A percentile compares a stretch with the other conserved stretches of the same genome.
Conservation (phyloP, 2,329 filamentous ascomycete species). For the Dryadomyces quercus-mongolicae region DNA sequence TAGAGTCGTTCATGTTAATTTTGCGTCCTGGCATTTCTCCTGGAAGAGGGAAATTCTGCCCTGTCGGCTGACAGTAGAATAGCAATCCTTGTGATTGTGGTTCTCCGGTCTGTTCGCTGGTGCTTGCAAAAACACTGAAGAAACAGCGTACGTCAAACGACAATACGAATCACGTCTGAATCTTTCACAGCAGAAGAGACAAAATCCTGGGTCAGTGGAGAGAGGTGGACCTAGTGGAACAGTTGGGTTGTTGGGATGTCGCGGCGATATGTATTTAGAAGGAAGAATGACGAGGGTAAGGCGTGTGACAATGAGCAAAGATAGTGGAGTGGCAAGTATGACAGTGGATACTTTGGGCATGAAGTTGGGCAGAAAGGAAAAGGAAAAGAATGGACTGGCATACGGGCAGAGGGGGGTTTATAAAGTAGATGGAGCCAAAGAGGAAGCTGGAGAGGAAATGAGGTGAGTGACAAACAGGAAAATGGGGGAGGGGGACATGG, state of each 20-base stretch:
- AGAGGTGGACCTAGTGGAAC: background rate
- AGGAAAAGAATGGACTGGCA: constrained; percentile 7
- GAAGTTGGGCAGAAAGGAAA: constrained; percentile 18
- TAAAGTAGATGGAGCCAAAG: constrained; percentile 5
- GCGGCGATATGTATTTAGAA: background rate
- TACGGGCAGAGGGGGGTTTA: constrained; percentile 15
- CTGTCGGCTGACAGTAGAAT: constrained; percentile 1
- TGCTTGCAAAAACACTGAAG: background rate
- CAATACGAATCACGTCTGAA: constrained; percentile 3
- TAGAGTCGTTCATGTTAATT: constrained; percentile 46
- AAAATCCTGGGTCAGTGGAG: background rate
- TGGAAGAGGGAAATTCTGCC: background rate
- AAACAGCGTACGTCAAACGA: constrained; percentile 1
- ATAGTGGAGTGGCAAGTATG: constrained; percentile 1
- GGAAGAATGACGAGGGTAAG: background rate
- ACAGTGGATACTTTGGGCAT: constrained; percentile 17
- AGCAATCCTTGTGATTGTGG: background rate
- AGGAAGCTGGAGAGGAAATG: background rate
- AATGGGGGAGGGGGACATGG: background rate
- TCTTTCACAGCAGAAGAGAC: background rate
- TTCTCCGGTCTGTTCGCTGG: background rate
- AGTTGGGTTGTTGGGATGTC: background rate
- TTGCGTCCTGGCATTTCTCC: constrained; percentile 39
- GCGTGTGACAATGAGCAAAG: background rate
- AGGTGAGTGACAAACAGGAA: constrained; percentile 1